Evolutionary conservation across 192 early-diverging fungal genomes (phyloP).

Genomic region (Backusella circina): DNA sequence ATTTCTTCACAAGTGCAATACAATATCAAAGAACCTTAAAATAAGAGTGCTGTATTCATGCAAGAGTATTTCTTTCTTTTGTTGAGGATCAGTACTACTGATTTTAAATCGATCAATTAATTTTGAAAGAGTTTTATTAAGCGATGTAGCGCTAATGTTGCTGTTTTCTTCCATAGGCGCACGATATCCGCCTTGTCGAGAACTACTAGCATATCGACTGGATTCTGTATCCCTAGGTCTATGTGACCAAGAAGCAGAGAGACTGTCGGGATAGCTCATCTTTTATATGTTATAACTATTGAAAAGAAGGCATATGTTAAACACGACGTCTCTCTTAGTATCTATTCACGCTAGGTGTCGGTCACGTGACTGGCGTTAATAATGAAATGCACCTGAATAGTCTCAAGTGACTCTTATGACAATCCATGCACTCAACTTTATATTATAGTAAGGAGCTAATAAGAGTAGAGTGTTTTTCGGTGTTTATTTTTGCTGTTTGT

Average conservation of each 20-base stretch:
- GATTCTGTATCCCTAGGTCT: background rate
- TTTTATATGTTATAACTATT: background rate
- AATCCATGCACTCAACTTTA: too few species aligned
- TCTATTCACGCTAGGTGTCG: background rate
- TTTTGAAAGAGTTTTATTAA: constrained; percentile 8
- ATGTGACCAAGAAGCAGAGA: background rate
- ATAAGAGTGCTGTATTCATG: background rate
- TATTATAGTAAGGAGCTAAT: too few species aligned
- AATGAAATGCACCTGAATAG: too few species aligned
- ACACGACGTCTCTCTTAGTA: background rate
- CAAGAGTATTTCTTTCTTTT: background rate
- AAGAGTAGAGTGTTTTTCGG: too few species aligned
- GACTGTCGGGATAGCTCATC: background rate
- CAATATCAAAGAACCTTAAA: background rate
- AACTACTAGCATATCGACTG: background rate
- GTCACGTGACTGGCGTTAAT: background rate
- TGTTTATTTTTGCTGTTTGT: too few species aligned
- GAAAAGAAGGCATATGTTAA: background rate
- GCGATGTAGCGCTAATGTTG: background rate
- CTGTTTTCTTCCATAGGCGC: background rate
- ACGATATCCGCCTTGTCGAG: background rate
- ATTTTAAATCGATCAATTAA: constrained; percentile 8
- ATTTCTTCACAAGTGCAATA: background rate
- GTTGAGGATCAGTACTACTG: background rate
- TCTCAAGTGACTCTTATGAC: too few species aligned